Base-by-base conservation (phyloP, 257 asterid genomes). In the Scutellaria baicalensis region DNA sequence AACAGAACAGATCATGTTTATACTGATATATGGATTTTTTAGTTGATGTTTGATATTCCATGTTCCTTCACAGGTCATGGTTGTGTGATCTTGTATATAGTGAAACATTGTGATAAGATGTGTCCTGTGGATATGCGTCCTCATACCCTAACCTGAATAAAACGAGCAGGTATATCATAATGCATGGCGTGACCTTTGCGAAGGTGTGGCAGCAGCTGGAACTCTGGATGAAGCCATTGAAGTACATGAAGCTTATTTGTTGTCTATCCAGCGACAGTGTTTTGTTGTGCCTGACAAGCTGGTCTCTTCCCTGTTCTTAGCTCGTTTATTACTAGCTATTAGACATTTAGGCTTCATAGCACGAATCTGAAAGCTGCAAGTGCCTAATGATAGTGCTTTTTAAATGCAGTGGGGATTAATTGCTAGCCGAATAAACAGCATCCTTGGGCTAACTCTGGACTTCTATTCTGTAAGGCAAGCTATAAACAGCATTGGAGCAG, bases 261-360 rank as follows among this genome's bases (percentile, higher is more conserved):
- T 80, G 85, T 86, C 96, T 6, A 91, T 93, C 59, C 97, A 87
- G 76, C 77, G 96, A 49, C 99, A 91, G 76, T 89, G 97, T 77
- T 93, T 93, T 52, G 97, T 88, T 44, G 97, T 91, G 79, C 97
- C 96, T 18, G 99, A 93, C 81, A 93, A 91, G 86, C 93, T 93
- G 96, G 98, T 93, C 69, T 59, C 56, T 56, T 55, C 66, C 64
- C n/a, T 70, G 47, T 62, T 49, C 72, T 45, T 42, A 27, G 49
- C 72, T 54, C 69, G 56, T 66, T 12, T 54, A 31, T 7, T 51
- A 27, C 31, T 27, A 35, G 59, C 33, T 64, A 9, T 70, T 66
- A 52, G 18, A 13, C 35, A 44, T 45, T 55, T 17, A 13, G 23
- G 40, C 39, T 43, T 55, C 39, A 40, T 50, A 17, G 70, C 54